phyloP scores from a whole-genome alignment of 495 filamentous ascomycete species.

The Aspergillus indologenus region DNA sequence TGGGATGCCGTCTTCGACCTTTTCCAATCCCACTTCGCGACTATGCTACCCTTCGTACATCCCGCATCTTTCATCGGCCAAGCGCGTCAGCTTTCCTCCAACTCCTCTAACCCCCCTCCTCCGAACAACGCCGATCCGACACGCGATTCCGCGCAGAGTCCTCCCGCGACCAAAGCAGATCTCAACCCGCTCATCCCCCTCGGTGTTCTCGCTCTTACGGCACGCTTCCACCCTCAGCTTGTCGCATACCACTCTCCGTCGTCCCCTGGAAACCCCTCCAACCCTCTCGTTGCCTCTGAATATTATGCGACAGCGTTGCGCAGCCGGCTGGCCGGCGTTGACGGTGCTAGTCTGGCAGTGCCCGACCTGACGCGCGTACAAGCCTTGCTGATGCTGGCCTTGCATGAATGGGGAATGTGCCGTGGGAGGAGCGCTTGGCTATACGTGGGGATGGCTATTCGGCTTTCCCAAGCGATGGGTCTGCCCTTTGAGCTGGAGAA shows the following conservation, averaged over 20 bases:
- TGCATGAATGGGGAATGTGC: slow-evolving; percentile 83
- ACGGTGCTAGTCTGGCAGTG: slow-evolving; percentile 51
- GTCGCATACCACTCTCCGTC: slow-evolving; percentile 61
- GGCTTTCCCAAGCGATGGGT: slow-evolving; percentile 68
- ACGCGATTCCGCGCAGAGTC: slow-evolving; percentile 27
- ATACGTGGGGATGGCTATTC: slow-evolving; percentile 73
- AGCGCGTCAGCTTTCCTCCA: slow-evolving; percentile 44
- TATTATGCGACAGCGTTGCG: slow-evolving; percentile 73
- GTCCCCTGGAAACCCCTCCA: slow-evolving; percentile 43
- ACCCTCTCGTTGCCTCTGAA: slow-evolving; percentile 69
- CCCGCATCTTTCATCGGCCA: slow-evolving; percentile 68
- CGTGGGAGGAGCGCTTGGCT: slow-evolving; percentile 75
- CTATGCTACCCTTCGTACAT: slow-evolving; percentile 80
- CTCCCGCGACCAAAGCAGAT: slow-evolving; percentile 39
- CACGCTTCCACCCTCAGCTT: slow-evolving; percentile 69
- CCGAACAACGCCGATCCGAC: slow-evolving; percentile 6
- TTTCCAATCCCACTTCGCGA: slow-evolving; percentile 78
- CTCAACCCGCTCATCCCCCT: slow-evolving; percentile 66
- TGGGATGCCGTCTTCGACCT: slow-evolving; percentile 73
- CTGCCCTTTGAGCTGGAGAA: slow-evolving; percentile 62
- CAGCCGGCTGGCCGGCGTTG: slow-evolving; percentile 55
- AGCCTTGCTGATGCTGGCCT: slow-evolving; percentile 74
- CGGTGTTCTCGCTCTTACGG: slow-evolving; percentile 74
- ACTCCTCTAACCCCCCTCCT: slow-evolving; percentile 9
- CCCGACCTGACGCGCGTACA: slow-evolving; percentile 68